Percentiles rank a stretch among this genome's conserved stretches.
These are phyloP conservation scores for Geotrichum aggregatum DNA, from an alignment of 1,139 yeast species.

Conservation along the genomic window DNA sequence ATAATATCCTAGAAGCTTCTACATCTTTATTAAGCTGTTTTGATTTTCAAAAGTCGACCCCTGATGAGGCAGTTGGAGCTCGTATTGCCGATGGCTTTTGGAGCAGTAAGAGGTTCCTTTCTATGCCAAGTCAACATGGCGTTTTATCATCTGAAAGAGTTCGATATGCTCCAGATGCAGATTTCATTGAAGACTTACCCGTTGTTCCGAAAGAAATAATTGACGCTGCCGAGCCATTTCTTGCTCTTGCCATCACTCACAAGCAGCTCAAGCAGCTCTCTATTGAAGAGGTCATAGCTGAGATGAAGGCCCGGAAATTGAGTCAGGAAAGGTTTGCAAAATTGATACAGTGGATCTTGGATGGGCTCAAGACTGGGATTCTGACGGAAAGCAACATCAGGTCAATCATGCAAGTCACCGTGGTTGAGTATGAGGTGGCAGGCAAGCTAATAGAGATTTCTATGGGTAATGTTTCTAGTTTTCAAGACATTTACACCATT, in stretches of 20 bases:
- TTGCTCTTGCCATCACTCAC: constrained; percentile 30
- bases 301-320: constrained; percentile 31
- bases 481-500: constrained; percentile 29
- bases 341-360: constrained; percentile 28
- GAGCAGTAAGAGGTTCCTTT: constrained; percentile 31
- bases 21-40: constrained; percentile 34
- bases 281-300: constrained; percentile 31
- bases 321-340: constrained; percentile 23
- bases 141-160: constrained; percentile 34
- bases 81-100: constrained; percentile 39
- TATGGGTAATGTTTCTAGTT: constrained; percentile 28
- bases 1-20: constrained; percentile 26
- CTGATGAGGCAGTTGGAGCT: constrained; percentile 38
- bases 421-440: constrained; percentile 22
- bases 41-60: constrained; percentile 37
- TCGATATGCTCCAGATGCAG: constrained; percentile 33
- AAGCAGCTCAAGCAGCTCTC: constrained; percentile 30
- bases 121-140: constrained; percentile 38
- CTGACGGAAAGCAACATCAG: constrained; percentile 13
- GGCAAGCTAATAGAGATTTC: constrained; percentile 18
- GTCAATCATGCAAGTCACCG: constrained; percentile 21
- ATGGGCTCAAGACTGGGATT: constrained; percentile 18
- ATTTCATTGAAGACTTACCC: constrained; percentile 35
- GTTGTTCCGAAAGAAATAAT: constrained; percentile 32
- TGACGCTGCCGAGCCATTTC: constrained; percentile 29